Base-by-base conservation (phyloP, 805 yeast genomes). In the Lipomyces sp. region DNA sequence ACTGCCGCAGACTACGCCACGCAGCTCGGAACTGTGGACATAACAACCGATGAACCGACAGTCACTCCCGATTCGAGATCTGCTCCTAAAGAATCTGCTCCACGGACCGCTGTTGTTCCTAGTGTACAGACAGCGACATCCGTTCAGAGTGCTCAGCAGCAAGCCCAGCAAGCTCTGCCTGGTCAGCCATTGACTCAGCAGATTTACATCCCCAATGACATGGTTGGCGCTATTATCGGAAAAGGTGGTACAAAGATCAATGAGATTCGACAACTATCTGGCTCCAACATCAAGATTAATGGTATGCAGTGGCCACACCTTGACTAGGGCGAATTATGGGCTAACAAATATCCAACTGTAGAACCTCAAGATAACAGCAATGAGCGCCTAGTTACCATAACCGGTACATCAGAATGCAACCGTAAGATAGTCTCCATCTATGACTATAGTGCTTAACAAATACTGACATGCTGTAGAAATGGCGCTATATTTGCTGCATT, bases 171-270 rank as follows among this genome's bases (percentile, higher is more conserved):
- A 13, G 64, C 64, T 4, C 57, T 62, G 1, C 70, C 71, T 1
- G 71, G 71, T 6, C 71, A 66, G 32, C 65, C 71, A 7, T 39
- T 84, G 62, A 83, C 86, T 63, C 90, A 90, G 76, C 93, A 89
- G 66, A 81, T 91, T 2, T 87, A 80, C 71, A 91, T 92, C 55
- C 92, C 96, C 32, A 87, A 88, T 74, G 85, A 85, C 48, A 88
- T 84, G 76, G 92, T 92, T 51, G 97, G 97, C 0, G 85, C 90
- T 51, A 87, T 92, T 34, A 92, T 92, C 66, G 97, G 97, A 0
- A 90, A 87, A 77, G 91, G 92, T 50, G 97, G 97, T 24, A 86
- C 89, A 73, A 89, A 88, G 72, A 88, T 92, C 65, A 89, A 87
- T 73, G 91, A 89, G 69, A 87, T 92, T 59, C 84, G 94, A 69